Conservation (phyloP, 306 rosid genomes). For the Geum urbanum region DNA sequence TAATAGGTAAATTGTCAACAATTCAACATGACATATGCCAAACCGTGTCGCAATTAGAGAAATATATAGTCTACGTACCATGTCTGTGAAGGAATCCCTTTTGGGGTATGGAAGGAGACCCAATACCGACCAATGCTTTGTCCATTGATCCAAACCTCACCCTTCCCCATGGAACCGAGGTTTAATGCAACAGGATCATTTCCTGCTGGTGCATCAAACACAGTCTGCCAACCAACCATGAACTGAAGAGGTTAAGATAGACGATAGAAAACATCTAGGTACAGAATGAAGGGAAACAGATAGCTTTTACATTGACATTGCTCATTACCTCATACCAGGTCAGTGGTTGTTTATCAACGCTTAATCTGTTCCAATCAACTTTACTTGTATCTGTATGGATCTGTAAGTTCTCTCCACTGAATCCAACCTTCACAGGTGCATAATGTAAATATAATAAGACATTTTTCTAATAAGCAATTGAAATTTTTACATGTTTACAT, state of each 20-base stretch:
- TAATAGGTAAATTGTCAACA: conserved; percentile 10
- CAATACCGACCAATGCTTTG: conserved; percentile 78
- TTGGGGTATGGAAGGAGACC: conserved; percentile 63
- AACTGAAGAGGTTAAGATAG: conserved; percentile 5
- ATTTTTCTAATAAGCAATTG: background rate
- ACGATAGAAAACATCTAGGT: background rate
- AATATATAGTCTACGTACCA: conserved; percentile 39
- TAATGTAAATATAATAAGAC: too few species aligned
- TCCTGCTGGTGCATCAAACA: conserved; percentile 64
- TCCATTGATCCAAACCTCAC: conserved; percentile 75
- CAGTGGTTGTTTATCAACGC: conserved; percentile 43
- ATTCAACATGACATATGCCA: background rate
- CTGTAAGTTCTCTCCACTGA: conserved; percentile 62
- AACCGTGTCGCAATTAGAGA: background rate
- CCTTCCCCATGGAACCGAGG: conserved; percentile 92
- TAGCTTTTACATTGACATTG: background rate
- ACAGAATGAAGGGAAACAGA: background rate
- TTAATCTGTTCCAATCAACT: conserved; percentile 51
- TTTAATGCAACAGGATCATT: conserved; percentile 60
- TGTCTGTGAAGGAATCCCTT: conserved; percentile 76
- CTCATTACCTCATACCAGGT: conserved; percentile 78
- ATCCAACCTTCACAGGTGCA: conserved; percentile 51
- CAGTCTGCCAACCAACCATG: conserved; percentile 40
- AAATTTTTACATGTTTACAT: too few species aligned
- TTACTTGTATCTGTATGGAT: conserved; percentile 43